Evolutionary conservation across 163 green algal genomes (phyloP).

Genomic region (Chlamydomonas reinhardtii): DNA sequence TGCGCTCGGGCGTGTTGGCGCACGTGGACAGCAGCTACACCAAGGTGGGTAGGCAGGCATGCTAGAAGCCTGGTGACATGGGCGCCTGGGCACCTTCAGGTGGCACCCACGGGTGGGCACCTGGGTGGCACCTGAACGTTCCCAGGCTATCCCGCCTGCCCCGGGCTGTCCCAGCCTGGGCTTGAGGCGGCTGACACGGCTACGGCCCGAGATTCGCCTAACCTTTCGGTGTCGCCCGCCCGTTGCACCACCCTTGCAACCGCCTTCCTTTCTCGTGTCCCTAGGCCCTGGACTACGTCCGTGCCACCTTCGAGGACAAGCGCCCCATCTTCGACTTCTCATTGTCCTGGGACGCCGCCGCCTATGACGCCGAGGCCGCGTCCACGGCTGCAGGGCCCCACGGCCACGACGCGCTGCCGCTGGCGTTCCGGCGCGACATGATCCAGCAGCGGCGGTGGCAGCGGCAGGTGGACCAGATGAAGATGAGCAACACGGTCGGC

Average conservation of each 20-base stretch:
- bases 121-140: too few species aligned
- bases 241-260: too few species aligned
- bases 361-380: conserved; percentile 5
- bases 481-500: conserved; percentile 58
- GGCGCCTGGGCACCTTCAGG: too few species aligned
- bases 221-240: too few species aligned
- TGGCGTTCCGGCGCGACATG: conserved; percentile 38
- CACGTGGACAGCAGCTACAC: conserved; percentile 45
- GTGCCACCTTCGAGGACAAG: conserved; percentile 52
- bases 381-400: background rate
- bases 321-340: conserved; percentile 42
- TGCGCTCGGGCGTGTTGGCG: background rate
- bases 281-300: conserved; percentile 46
- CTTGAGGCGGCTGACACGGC: too few species aligned
- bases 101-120: too few species aligned
- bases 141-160: too few species aligned
- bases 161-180: too few species aligned
- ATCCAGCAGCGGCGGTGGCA: conserved; percentile 50
- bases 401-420: background rate
- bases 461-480: conserved; percentile 61
- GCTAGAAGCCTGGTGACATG: too few species aligned
- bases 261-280: background rate
- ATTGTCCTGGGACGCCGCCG: conserved; percentile 16
- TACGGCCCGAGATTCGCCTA: too few species aligned
- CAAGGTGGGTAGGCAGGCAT: too few species aligned